Evolutionary conservation across 768 basidiomycete genomes (phyloP), one percentile per base, ranked within the genome.

Genomic region (Pisolithus albus): DNA sequence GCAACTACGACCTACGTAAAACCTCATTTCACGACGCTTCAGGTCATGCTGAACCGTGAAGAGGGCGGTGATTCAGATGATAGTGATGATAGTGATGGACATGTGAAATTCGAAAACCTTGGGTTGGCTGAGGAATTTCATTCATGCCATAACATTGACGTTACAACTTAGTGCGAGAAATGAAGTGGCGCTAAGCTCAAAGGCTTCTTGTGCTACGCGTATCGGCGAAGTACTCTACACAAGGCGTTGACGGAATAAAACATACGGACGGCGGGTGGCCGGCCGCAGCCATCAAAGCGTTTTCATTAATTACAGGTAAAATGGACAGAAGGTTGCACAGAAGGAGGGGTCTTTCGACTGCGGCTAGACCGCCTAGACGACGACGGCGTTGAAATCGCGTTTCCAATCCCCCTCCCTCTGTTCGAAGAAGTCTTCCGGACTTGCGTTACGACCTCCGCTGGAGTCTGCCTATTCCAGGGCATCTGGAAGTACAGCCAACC

Each of bases 51-150:
- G 50, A 49, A 46, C 50, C 56, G 48, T 38, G 56, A 59, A 26
- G 53, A 55, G 26, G 54, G 51, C 54, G 43, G 38, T 42, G 41
- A 7, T 7, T 4, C 26, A 26, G 26, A 26, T 26, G 6, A 19
- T 39, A 16, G 7, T 28, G 26, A 26, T 26, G 6, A 19, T 39
- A 16, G 7, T 28, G 37, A 34, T 44, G 40, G 24, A n/a, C 28
- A 55, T 66, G 64, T 65, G 61, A 62, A 65, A 65, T 66, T 65
- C 64, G 59, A 55, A 61, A 65, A 65, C 60, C 46, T 57, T 59
- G 58, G 48, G 18, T 38, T 34, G 42, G 60, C 60, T 60, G 64
- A 50, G 46, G 37, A 10, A 63, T 41, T 64, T 49, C 52, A 41
- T 41, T 41, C 58, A 56, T 60, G 57, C 56, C 59, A 51, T 39